Evolutionary conservation across 225 moss, liverwort and hornwort genomes (phyloP).

Genomic region (Lunularia cruciata): DNA sequence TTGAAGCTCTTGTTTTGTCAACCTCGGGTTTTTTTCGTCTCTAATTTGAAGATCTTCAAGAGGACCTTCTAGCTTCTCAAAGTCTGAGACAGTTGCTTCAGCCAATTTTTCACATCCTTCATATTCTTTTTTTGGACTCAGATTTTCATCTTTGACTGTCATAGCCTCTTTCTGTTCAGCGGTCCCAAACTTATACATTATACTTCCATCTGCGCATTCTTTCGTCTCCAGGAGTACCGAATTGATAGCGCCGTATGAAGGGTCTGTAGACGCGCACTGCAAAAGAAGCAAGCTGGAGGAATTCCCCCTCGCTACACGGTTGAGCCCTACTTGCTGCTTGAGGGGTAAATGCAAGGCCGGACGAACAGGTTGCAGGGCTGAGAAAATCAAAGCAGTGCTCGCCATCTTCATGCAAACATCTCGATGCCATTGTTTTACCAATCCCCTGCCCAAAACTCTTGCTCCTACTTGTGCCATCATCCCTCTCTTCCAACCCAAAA

Average conservation of each 20-base stretch:
- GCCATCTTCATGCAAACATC: constrained; percentile 42
- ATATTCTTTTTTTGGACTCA: constrained; percentile 31
- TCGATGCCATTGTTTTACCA: constrained; percentile 36
- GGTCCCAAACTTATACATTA: constrained; percentile 85
- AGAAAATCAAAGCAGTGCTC: constrained; percentile 46
- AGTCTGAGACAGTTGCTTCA: neutral
- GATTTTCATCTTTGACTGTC: constrained; percentile 20
- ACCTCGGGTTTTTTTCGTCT: constrained; percentile 15
- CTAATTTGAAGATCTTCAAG: constrained; percentile 20
- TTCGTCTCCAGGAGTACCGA: constrained; percentile 46
- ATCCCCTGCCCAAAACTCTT: constrained; percentile 25
- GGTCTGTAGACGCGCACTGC: constrained; percentile 39
- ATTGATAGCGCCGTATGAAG: constrained; percentile 26
- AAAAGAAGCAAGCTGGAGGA: constrained; percentile 29
- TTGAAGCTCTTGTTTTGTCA: neutral
- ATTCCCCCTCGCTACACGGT: constrained; percentile 31
- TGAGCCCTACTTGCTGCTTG: constrained; percentile 35
- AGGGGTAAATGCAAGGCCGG: constrained; percentile 36
- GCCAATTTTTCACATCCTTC: constrained; percentile 34
- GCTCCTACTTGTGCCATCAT: constrained; percentile 23
- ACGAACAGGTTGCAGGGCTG: constrained; percentile 45
- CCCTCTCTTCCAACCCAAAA: constrained; percentile 15
- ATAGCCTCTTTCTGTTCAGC: constrained; percentile 49
- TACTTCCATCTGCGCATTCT: constrained; percentile 78
- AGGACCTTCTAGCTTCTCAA: constrained; percentile 13